These are phyloP conservation scores for Pyricularia pennisetigena DNA, from an alignment of 2,329 filamentous ascomycete genomes.

Conservation along the genomic window DNA sequence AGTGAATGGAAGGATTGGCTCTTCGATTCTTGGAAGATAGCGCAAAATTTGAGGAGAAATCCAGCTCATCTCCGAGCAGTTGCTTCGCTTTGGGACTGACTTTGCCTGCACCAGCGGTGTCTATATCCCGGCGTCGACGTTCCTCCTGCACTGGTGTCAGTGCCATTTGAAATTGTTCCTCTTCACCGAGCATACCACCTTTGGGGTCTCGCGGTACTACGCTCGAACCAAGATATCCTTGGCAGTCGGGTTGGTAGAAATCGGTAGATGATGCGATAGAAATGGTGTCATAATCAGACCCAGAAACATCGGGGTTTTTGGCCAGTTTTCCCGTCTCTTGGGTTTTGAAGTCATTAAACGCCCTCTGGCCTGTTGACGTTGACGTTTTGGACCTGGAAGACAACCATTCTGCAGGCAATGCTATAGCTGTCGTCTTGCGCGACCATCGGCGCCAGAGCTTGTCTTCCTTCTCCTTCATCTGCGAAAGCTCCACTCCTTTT, in stretches of 20 bases:
- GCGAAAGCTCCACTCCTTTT: not conserved
- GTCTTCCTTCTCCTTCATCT: not conserved
- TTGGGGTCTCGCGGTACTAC: not conserved
- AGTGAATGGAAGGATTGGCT: not conserved
- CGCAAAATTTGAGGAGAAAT: conserved; percentile 1
- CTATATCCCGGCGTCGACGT: not conserved
- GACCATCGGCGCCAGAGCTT: not conserved
- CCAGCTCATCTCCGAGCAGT: conserved; percentile 3
- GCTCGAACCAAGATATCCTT: not conserved
- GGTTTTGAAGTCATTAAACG: not conserved
- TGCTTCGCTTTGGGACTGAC: conserved; percentile 4
- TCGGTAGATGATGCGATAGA: not conserved
- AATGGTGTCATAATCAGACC: not conserved
- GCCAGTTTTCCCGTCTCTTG: not conserved
- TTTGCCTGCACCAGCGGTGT: not conserved
- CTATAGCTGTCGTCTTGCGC: not conserved
- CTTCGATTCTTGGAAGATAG: not conserved
- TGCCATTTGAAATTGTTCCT: not conserved
- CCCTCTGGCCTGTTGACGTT: not conserved
- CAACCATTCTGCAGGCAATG: not conserved
- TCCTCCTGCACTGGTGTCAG: not conserved
- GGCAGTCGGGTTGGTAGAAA: not conserved
- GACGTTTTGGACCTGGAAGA: not conserved
- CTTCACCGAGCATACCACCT: not conserved
- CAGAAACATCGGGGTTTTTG: not conserved